Percentiles rank a stretch among this genome's conserved stretches.
phyloP scores from a whole-genome alignment of 2,329 filamentous ascomycete genomes.

The Thermothelomyces thermophilus region DNA sequence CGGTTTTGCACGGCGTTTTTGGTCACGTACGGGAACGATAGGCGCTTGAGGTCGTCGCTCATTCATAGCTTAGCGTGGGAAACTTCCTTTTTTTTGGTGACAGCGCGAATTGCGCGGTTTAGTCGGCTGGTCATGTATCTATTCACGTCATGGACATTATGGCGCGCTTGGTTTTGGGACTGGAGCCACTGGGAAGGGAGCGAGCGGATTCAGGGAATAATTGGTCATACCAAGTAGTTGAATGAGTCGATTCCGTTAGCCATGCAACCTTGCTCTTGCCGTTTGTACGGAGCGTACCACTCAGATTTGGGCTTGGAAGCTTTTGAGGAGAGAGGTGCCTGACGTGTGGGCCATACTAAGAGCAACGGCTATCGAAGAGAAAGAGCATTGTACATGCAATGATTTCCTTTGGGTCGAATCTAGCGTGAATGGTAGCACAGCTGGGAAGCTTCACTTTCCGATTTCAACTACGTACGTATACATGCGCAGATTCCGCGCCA shows the following conservation, averaged over 20 bases:
- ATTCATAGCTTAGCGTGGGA: neutral
- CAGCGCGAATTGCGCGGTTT: neutral
- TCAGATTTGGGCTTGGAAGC: no score
- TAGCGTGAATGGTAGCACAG: neutral
- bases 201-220: slow-evolving; percentile 6
- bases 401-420: neutral
- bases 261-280: no score
- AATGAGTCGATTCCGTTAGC: neutral
- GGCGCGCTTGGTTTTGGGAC: neutral
- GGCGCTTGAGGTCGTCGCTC: neutral
- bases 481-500: slow-evolving; percentile 15
- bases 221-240: slow-evolving; percentile 1
- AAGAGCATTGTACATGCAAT: neutral
- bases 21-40: neutral
- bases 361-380: no score
- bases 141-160: neutral
- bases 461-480: slow-evolving; percentile 4
- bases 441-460: neutral
- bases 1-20: neutral
- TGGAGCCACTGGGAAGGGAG: slow-evolving; percentile 11
- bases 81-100: neutral
- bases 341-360: no score
- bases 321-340: no score
- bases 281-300: no score
- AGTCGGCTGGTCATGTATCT: neutral